These are phyloP conservation scores for Trichoderma guizhouense DNA, from an alignment of 2,329 filamentous ascomycete genomes.

Conservation along the genomic window DNA sequence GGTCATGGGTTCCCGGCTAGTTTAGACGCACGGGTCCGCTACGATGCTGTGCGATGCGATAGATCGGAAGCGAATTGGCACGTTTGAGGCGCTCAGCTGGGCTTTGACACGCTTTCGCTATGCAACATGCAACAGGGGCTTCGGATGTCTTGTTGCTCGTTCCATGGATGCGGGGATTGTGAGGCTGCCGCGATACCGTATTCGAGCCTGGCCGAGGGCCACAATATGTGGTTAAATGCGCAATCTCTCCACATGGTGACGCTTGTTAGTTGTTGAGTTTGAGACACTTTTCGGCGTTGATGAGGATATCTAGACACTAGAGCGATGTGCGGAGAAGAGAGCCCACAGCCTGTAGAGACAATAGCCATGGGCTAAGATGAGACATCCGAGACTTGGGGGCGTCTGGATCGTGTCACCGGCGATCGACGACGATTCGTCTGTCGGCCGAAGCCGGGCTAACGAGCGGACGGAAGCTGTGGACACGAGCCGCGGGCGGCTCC, in stretches of 20 bases:
- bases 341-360: not conserved
- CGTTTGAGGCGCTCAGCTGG: slow-evolving; percentile 16
- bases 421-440: slow-evolving; percentile 6
- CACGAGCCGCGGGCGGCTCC: slow-evolving; percentile 5
- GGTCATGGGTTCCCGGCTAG: not conserved
- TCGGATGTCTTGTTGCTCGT: slow-evolving; percentile 14
- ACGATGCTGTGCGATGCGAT: not conserved
- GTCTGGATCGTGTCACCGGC: not conserved
- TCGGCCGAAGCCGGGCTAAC: slow-evolving; percentile 1
- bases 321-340: not conserved
- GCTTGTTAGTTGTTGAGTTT: not conserved
- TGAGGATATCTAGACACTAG: not conserved
- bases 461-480: not conserved
- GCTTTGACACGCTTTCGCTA: not conserved
- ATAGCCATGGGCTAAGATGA: not conserved
- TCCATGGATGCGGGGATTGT: slow-evolving; percentile 6
- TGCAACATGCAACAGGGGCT: slow-evolving; percentile 16
- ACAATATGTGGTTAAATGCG: slow-evolving; percentile 1
- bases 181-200: slow-evolving; percentile 5
- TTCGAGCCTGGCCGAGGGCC: not conserved
- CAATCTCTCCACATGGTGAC: not conserved
- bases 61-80: slow-evolving; percentile 3
- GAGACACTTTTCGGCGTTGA: not conserved
- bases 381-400: not conserved
- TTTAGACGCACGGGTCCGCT: not conserved